These are phyloP conservation scores for Aspergillus sp. DNA, from an alignment of 2,329 filamentous ascomycete species.

Conservation along the genomic window DNA sequence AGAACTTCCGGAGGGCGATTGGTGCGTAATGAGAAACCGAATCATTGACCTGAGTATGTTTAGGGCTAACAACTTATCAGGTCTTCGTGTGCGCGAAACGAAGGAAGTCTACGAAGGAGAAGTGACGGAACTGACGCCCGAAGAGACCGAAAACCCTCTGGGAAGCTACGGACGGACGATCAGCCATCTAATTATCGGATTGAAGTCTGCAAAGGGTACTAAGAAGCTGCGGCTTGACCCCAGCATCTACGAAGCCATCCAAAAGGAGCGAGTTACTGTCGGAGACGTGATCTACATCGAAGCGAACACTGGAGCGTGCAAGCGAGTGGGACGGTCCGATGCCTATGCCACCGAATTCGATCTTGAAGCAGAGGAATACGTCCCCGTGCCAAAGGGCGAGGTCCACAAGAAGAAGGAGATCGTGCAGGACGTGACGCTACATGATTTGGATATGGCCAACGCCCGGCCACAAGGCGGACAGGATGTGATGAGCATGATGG, in stretches of 20 bases:
- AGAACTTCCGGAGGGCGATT: slow-evolving; percentile 96
- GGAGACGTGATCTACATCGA: slow-evolving; percentile 99
- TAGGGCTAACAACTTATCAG: slow-evolving; percentile 33
- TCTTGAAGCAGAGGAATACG: slow-evolving; percentile 97
- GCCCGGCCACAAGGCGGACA: slow-evolving; percentile 93
- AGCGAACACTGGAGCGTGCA: slow-evolving; percentile 97
- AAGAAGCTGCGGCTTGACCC: slow-evolving; percentile 97
- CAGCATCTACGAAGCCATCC: slow-evolving; percentile 98
- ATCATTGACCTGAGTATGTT: too few species aligned
- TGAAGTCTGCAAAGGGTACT: slow-evolving; percentile 93
- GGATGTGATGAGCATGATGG: slow-evolving; percentile 99
- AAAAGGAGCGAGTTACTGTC: slow-evolving; percentile 93
- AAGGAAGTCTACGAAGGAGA: slow-evolving; percentile 99
- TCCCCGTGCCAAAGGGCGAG: slow-evolving; percentile 96
- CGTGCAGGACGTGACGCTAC: slow-evolving; percentile 95
- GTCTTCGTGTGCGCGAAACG: slow-evolving; percentile 90
- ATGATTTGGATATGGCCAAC: slow-evolving; percentile 95
- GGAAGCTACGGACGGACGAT: slow-evolving; percentile 98
- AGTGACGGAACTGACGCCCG: slow-evolving; percentile 93
- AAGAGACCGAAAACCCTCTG: slow-evolving; percentile 96
- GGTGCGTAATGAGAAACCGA: slow-evolving; percentile 48
- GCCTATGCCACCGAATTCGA: slow-evolving; percentile 98
- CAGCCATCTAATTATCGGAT: slow-evolving; percentile 86
- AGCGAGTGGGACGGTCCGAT: slow-evolving; percentile 91
- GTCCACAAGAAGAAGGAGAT: slow-evolving; percentile 99